These are phyloP conservation scores for Basipetospora chlamydospora DNA, from an alignment of 2,329 filamentous ascomycete genomes.

Conservation along the genomic window DNA sequence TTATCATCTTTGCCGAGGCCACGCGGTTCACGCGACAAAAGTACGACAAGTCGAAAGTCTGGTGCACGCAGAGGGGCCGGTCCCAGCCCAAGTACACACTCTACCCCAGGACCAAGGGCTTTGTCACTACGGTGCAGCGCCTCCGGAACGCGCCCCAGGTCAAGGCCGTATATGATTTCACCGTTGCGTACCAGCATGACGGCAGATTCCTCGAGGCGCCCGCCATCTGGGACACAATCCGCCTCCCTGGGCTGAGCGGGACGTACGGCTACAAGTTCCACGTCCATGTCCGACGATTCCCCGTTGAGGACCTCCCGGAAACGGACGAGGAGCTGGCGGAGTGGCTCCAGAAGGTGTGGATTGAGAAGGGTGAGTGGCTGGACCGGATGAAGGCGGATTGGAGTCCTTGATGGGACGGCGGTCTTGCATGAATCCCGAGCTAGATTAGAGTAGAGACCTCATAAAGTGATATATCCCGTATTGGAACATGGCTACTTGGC, in stretches of 20 bases:
- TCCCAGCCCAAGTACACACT: constrained; percentile 41
- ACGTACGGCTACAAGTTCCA: constrained; percentile 31
- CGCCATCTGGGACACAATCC: constrained; percentile 38
- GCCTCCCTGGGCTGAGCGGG: constrained; percentile 22
- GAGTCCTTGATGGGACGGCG: constrained; percentile 12
- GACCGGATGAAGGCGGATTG: constrained; percentile 28
- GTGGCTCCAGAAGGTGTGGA: constrained; percentile 38
- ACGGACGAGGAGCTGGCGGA: constrained; percentile 32
- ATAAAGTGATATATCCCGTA: too few species aligned
- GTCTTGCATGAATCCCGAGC: too few species aligned
- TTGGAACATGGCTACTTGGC: too few species aligned
- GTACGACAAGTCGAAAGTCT: constrained; percentile 32
- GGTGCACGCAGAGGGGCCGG: constrained; percentile 34
- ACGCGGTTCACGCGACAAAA: constrained; percentile 42
- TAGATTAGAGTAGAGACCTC: too few species aligned
- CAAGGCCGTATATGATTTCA: constrained; percentile 39
- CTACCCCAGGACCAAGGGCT: constrained; percentile 46
- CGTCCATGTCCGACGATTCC: constrained; percentile 32
- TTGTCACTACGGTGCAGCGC: constrained; percentile 43
- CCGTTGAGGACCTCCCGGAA: constrained; percentile 29
- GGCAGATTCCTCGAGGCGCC: constrained; percentile 29
- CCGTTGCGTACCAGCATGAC: constrained; percentile 35
- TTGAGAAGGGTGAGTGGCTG: constrained; percentile 37
- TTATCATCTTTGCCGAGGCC: constrained; percentile 51
- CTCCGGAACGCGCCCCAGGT: constrained; percentile 34